Evolutionary conservation across 306 rosid species (phyloP).

Genomic region (Alnus glutinosa): DNA sequence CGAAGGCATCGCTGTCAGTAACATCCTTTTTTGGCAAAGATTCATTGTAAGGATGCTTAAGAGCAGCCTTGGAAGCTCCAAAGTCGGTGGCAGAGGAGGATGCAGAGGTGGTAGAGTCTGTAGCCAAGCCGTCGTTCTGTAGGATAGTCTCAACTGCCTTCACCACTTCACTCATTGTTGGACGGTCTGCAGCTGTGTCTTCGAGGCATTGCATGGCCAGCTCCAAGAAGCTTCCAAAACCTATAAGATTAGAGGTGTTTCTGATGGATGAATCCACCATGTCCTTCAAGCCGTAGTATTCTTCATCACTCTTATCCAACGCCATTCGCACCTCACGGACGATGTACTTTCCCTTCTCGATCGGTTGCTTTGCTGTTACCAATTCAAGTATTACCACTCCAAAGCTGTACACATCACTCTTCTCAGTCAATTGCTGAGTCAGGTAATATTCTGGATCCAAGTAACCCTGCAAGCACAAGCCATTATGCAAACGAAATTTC

Average conservation of each 20-base stretch:
- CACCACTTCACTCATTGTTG: conserved; percentile 87
- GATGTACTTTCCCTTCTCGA: conserved; percentile 82
- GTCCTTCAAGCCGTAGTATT: conserved; percentile 61
- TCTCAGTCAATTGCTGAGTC: conserved; percentile 88
- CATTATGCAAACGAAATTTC: neutral
- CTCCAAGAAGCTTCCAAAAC: conserved; percentile 74
- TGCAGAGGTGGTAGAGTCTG: conserved; percentile 84
- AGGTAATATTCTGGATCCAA: conserved; percentile 92
- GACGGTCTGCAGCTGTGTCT: conserved; percentile 80
- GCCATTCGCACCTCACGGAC: conserved; percentile 63
- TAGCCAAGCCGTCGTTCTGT: conserved; percentile 82
- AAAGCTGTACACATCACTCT: conserved; percentile 89
- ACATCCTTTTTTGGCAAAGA: conserved; percentile 52
- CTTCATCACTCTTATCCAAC: conserved; percentile 57
- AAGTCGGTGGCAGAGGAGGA: conserved; percentile 91
- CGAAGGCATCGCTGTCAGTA: conserved; percentile 52
- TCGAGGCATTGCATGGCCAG: conserved; percentile 83
- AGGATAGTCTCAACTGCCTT: conserved; percentile 68
- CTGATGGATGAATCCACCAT: conserved; percentile 63
- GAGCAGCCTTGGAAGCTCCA: conserved; percentile 46
- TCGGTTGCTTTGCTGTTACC: conserved; percentile 75
- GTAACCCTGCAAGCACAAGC: conserved; percentile 65
- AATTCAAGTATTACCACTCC: conserved; percentile 94
- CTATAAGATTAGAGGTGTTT: conserved; percentile 49
- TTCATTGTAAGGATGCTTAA: conserved; percentile 70